A percentile compares a stretch with the other conserved stretches of the same genome.
phyloP scores from a whole-genome alignment of 1,284 basidiomycete species.

The Cryptococcus sp. region DNA sequence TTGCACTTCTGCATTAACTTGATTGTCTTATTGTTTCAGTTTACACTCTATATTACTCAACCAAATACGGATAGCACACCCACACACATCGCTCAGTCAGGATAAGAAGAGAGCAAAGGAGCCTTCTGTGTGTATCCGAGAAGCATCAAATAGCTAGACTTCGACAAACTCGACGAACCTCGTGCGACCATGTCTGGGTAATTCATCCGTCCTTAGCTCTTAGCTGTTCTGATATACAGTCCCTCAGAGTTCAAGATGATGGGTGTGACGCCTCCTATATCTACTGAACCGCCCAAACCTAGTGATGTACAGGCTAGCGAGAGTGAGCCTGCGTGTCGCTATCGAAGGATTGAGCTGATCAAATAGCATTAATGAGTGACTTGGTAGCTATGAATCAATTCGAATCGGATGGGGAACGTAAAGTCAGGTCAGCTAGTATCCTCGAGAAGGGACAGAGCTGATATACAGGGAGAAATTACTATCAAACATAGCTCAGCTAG shows the following conservation, averaged over 20 bases:
- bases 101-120: too few relatives aligned
- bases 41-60: too few relatives aligned
- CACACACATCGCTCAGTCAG: too few relatives aligned
- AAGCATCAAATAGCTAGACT: too few relatives aligned
- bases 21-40: too few relatives aligned
- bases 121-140: too few relatives aligned
- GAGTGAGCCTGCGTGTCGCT: constrained; percentile 56
- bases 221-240: neutral
- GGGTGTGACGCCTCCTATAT: constrained; percentile 81
- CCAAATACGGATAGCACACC: too few relatives aligned
- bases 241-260: constrained; percentile 29
- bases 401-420: constrained; percentile 83
- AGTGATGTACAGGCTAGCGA: constrained; percentile 72
- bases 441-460: neutral
- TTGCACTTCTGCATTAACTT: too few relatives aligned
- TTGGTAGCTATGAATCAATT: constrained; percentile 80
- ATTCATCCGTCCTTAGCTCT: too few relatives aligned
- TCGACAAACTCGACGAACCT: too few relatives aligned
- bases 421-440: constrained; percentile 65
- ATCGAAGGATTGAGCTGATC: neutral
- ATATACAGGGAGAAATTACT: constrained; percentile 79
- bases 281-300: constrained; percentile 63
- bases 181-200: neutral
- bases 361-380: constrained; percentile 60
- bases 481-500: constrained; percentile 80